phyloP scores from a whole-genome alignment of 1,284 basidiomycete species.

The Vanrija humicola region DNA sequence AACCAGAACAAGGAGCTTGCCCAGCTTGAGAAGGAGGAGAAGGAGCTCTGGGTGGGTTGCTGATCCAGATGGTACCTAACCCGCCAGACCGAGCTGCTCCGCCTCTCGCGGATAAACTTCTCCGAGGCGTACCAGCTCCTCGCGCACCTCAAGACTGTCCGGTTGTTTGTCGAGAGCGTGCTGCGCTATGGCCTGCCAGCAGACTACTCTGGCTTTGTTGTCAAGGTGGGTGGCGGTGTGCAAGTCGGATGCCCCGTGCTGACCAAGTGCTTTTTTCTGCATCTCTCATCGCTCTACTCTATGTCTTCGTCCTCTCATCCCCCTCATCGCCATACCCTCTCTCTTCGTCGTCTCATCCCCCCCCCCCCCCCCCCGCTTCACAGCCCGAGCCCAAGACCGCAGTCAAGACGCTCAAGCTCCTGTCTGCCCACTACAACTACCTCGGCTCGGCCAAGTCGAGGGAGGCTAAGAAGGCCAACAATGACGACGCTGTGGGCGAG shows the following conservation, averaged over 20 bases:
- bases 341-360: too few species aligned
- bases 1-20: constrained; percentile 80
- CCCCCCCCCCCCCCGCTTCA: too few species aligned
- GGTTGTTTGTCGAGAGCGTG: constrained; percentile 91
- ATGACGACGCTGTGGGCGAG: constrained; percentile 63
- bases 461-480: constrained; percentile 27
- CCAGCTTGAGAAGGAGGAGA: constrained; percentile 78
- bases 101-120: constrained; percentile 90
- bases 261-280: background rate
- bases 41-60: constrained; percentile 85
- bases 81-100: constrained; percentile 82
- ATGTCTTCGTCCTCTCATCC: too few species aligned
- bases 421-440: constrained; percentile 76
- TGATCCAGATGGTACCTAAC: background rate
- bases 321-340: too few species aligned
- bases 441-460: constrained; percentile 52
- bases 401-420: constrained; percentile 69
- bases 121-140: constrained; percentile 94
- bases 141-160: constrained; percentile 87
- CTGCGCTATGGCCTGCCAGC: constrained; percentile 93
- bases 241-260: background rate
- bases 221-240: constrained; percentile 61
- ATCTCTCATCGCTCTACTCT: background rate
- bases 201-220: constrained; percentile 74
- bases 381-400: constrained; percentile 84